Conservation (phyloP, 2,329 filamentous ascomycete genomes). For the Gaeumannomyces tritici region DNA sequence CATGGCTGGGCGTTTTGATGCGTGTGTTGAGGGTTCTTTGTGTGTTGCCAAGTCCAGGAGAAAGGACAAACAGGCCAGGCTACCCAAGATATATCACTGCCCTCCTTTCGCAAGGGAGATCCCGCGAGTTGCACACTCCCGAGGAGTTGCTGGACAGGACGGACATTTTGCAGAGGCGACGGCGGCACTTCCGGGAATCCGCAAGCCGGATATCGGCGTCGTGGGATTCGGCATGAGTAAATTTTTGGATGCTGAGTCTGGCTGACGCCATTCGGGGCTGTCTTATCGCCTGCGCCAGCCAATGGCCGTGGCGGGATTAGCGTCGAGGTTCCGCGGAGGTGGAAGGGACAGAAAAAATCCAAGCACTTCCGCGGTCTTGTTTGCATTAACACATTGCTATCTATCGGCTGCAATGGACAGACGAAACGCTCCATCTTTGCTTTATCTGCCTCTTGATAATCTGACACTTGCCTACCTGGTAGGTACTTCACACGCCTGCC, state of each 20-base stretch:
- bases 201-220: background rate
- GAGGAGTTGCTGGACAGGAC: background rate
- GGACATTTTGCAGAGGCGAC: background rate
- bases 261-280: background rate
- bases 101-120: background rate
- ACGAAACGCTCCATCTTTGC: too few relatives aligned
- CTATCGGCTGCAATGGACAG: background rate
- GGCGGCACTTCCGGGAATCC: background rate
- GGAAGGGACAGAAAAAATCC: too few relatives aligned
- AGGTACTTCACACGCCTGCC: too few relatives aligned
- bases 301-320: background rate
- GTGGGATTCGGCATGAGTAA: background rate
- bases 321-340: background rate
- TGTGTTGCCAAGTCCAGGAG: too few relatives aligned
- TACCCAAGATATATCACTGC: background rate
- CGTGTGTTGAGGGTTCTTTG: too few relatives aligned
- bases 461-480: too few relatives aligned
- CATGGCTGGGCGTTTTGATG: background rate
- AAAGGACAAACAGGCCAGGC: too few relatives aligned
- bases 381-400: too few relatives aligned
- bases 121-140: background rate
- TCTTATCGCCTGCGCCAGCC: background rate
- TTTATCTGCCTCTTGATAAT: too few relatives aligned
- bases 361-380: background rate
- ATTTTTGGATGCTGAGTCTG: background rate